Evolutionary conservation across 2,329 filamentous ascomycete species (phyloP).

Genomic region (Diaporthe amygdali): DNA sequence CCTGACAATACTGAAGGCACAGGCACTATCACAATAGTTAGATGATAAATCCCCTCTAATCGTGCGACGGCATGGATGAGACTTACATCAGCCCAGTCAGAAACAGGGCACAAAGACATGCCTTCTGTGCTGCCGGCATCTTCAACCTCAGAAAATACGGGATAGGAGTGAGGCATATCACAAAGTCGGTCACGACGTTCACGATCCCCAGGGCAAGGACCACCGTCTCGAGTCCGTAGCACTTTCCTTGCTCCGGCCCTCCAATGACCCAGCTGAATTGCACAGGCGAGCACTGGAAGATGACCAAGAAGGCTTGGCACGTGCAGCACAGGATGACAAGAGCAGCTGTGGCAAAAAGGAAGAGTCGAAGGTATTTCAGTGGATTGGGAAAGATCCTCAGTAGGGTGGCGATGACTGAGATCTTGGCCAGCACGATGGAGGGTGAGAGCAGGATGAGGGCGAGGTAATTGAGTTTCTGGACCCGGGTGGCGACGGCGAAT

Average conservation of each 20-base stretch:
- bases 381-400: conserved; percentile 37
- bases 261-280: conserved; percentile 35
- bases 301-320: conserved; percentile 32
- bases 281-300: conserved; percentile 35
- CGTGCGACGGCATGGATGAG: rapidly evolving
- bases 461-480: conserved; percentile 29
- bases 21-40: conserved; percentile 30
- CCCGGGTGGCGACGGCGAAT: conserved; percentile 25
- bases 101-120: conserved; percentile 35
- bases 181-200: conserved; percentile 34
- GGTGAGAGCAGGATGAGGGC: conserved; percentile 31
- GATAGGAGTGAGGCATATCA: conserved; percentile 36
- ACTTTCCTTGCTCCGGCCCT: conserved; percentile 25
- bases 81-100: conserved; percentile 36
- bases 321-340: conserved; percentile 33
- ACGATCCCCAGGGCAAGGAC: conserved; percentile 35
- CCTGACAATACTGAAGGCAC: conserved; percentile 32
- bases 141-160: conserved; percentile 36
- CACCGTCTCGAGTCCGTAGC: conserved; percentile 33
- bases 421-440: conserved; percentile 33
- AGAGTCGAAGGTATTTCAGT: conserved; percentile 31
- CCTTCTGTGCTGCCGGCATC: conserved; percentile 32
- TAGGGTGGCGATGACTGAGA: conserved; percentile 37
- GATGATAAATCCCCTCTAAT: rapidly evolving
- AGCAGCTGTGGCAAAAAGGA: conserved; percentile 36